phyloP scores from a whole-genome alignment of 495 filamentous ascomycete species.

The Talaromyces nanjingensis region DNA sequence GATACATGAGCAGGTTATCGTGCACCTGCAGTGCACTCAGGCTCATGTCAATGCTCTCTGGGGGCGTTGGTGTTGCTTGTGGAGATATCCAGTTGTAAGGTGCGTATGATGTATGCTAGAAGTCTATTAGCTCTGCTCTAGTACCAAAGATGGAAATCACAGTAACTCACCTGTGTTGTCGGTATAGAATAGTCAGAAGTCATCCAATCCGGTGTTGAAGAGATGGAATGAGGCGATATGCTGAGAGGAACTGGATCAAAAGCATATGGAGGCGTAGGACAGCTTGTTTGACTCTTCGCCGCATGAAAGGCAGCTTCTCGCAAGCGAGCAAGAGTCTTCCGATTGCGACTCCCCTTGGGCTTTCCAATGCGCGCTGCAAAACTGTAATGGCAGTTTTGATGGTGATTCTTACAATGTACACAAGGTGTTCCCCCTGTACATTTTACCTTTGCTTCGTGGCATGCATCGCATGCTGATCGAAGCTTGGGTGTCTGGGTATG shows the following conservation, averaged over 20 bases:
- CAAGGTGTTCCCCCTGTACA: conserved; percentile 12
- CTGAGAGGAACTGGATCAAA: not conserved
- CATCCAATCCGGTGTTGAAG: not conserved
- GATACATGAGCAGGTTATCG: not conserved
- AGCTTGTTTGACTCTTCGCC: not conserved
- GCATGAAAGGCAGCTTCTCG: conserved; percentile 3
- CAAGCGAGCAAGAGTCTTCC: conserved; percentile 11
- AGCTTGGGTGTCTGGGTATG: conserved; percentile 9
- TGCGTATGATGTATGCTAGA: not conserved
- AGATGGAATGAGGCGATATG: not conserved
- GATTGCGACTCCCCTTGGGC: conserved; percentile 12
- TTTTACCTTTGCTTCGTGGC: conserved; percentile 12
- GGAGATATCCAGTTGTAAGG: conserved; percentile 5
- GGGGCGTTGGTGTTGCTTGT: conserved; percentile 1
- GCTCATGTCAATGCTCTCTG: conserved; percentile 5
- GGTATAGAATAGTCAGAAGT: not conserved
- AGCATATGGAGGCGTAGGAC: not conserved
- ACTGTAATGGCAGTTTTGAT: conserved; percentile 10
- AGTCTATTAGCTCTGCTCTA: not conserved
- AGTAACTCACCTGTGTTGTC: not conserved
- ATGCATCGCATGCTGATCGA: conserved; percentile 13
- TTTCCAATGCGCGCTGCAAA: conserved; percentile 10
- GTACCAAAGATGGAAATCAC: not conserved
- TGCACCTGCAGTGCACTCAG: not conserved
- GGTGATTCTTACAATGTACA: conserved; percentile 8